phyloP scores from a whole-genome alignment of 202 grass and related monocot species.

The Alloteropsis angusta region DNA sequence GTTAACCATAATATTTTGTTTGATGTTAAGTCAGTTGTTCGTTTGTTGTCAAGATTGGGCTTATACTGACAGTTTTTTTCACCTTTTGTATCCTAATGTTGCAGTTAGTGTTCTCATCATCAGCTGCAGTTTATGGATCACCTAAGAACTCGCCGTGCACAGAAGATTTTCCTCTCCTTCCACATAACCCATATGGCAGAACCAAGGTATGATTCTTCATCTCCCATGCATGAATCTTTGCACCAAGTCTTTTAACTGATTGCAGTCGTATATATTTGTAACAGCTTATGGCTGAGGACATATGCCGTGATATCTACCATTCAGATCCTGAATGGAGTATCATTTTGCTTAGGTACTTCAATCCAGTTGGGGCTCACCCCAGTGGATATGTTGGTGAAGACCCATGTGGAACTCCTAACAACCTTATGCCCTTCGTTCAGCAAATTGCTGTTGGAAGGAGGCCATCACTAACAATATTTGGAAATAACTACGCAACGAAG shows the following conservation, averaged over 20 bases:
- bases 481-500: slow-evolving; percentile 79
- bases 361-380: slow-evolving; percentile 85
- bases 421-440: slow-evolving; percentile 96
- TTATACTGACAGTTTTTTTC: slow-evolving; percentile 4
- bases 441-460: slow-evolving; percentile 98
- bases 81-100: slow-evolving; percentile 23
- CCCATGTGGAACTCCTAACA: slow-evolving; percentile 85
- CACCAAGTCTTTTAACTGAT: slow-evolving; percentile 17
- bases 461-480: slow-evolving; percentile 73
- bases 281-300: slow-evolving; percentile 88
- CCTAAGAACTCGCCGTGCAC: slow-evolving; percentile 89
- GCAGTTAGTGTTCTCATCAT: slow-evolving; percentile 94
- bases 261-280: slow-evolving; percentile 23
- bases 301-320: slow-evolving; percentile 72
- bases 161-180: slow-evolving; percentile 78
- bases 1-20: not conserved
- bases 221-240: slow-evolving; percentile 11
- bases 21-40: slow-evolving; percentile 1
- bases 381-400: slow-evolving; percentile 95
- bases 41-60: not conserved
- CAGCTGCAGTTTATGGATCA: slow-evolving; percentile 90
- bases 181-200: slow-evolving; percentile 85
- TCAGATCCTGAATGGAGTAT: slow-evolving; percentile 83
- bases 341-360: slow-evolving; percentile 94
- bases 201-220: slow-evolving; percentile 63